Evolutionary conservation across 805 yeast species (phyloP).

Genomic region (Myxozyma geophila): DNA sequence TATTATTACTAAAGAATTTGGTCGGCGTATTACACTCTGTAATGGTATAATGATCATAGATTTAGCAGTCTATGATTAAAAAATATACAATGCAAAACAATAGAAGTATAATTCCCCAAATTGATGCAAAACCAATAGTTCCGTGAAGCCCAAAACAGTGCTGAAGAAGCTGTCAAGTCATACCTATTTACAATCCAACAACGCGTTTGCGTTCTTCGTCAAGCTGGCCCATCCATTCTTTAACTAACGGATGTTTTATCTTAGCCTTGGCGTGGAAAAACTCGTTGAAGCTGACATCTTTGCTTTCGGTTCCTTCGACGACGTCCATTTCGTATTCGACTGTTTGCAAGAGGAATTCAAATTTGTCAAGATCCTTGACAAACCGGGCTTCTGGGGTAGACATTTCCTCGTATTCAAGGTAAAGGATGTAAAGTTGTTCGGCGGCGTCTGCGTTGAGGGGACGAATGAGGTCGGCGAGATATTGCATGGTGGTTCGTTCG

Average conservation of each 20-base stretch:
- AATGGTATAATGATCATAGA: too few relatives aligned
- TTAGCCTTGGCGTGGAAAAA: slow-evolving; percentile 65
- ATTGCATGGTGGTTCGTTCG: slow-evolving; percentile 73
- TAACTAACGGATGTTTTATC: slow-evolving; percentile 52
- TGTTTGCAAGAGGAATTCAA: slow-evolving; percentile 68
- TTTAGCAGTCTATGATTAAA: too few relatives aligned
- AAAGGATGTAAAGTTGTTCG: slow-evolving; percentile 65
- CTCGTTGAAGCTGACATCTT: slow-evolving; percentile 58
- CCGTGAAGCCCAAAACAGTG: background rate
- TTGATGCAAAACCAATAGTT: background rate
- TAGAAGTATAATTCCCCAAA: too few relatives aligned
- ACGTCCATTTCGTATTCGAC: slow-evolving; percentile 71
- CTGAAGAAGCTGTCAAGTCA: background rate
- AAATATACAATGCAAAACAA: too few relatives aligned
- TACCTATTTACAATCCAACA: background rate
- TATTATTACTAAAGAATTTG: too few relatives aligned
- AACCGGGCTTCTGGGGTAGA: slow-evolving; percentile 80
- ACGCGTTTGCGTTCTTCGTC: slow-evolving; percentile 50
- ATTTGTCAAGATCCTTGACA: slow-evolving; percentile 93
- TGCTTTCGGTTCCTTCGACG: slow-evolving; percentile 52
- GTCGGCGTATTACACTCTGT: too few relatives aligned
- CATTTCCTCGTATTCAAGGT: slow-evolving; percentile 90
- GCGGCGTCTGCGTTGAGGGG: slow-evolving; percentile 71
- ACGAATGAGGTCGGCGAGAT: slow-evolving; percentile 61
- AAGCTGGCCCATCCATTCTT: slow-evolving; percentile 63